Evolutionary conservation across 306 rosid genomes (phyloP), one percentile per base, ranked within the genome.

Genomic region (Cercis canadensis): DNA sequence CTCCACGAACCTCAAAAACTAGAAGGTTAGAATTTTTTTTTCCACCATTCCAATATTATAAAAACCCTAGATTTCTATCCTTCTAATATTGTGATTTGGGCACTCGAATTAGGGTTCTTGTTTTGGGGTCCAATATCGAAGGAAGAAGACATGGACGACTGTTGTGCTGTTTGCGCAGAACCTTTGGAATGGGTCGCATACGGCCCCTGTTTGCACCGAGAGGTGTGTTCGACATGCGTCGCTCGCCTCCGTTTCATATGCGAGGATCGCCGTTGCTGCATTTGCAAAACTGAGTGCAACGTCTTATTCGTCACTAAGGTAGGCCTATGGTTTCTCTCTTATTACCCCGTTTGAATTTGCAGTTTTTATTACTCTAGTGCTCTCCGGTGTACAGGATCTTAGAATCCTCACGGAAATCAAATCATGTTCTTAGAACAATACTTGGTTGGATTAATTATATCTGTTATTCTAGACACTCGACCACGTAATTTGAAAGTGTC

Each of bases 81-180:
- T 14, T 39, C 49, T 18, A 55, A 55, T 51, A 9, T n/a, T 13
- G 50, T 33, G 68, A 71, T 76, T 60, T 52, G 49, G 24, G 52
- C 56, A 44, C 50, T 46, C 12, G 13, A 54, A 40, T 40, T 60
- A 78, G 86, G 81, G 83, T 78, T 82, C 45, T 7, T 11, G 15
- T 9, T n/a, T 51, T 14, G 4, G 68, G n/a, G 52, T 57, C 45
- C 37, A 31, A 57, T 33, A 15, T 46, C 58, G 7, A n/a, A 43
- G 43, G 32, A 78, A 64, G 43, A 1, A 51, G 68, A 67, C 51
- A 89, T 94, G 99, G 97, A 94, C 3, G 99, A 94, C 21, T 89
- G 91, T 75, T 94, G 99, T 69, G 99, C 96, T 16, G 99, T 94
- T 44, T 91, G 99, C 65, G 99, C 99, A 1, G 99, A 94, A 33